Evolutionary conservation across 2,329 filamentous ascomycete species (phyloP), one percentile per base, ranked within the genome.

Genomic region (Phaeomoniella chlamydospora): DNA sequence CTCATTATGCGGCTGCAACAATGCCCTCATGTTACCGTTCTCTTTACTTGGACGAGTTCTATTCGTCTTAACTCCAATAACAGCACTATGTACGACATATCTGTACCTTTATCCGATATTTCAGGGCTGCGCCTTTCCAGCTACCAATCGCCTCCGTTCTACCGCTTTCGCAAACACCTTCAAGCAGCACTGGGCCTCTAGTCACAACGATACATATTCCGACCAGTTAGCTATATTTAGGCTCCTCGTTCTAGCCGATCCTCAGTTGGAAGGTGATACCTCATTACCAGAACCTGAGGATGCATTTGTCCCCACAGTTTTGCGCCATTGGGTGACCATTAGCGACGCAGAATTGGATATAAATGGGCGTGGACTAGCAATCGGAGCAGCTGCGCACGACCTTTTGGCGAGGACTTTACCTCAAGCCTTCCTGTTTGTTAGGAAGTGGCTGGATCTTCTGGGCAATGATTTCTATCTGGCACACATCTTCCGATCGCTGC

Each of bases 401-500:
- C 15, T 31, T 6, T 22, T 43, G 10, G 18, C 33, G 16, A 16
- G 34, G 10, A 22, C 26, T 6, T 59, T 86, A 2, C 76, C 75
- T 4, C 70, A 73, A 45, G 67, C 77, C 13, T 45, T 87, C 34
- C 66, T 76, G 45, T 77, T 76, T 1, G 62, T 70, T 35, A 72
- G 83, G 44, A 98, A 98, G 61, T 70, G 73, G 13, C 56, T 98
- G 46, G 90, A 98, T 56, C 71, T 94, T 2, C 73, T 86, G 49
- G 90, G 90, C 3, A 98, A 98, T 57, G 90, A 98, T 58, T 83
- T 77, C 51, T 98, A 96, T 57, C 72, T 98, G 18, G 84, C 82
- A 14, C 90, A 98, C 55, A 86, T 94, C 39, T 94, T 92, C 58
- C 73, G 84, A 12, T 81, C 77, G 0, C 58, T 94, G 34, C 70